Percentiles rank a stretch among this genome's conserved stretches.
Evolutionary conservation across 164 flowering plant genomes (phyloP).

Genomic region (Vitis rupestris): DNA sequence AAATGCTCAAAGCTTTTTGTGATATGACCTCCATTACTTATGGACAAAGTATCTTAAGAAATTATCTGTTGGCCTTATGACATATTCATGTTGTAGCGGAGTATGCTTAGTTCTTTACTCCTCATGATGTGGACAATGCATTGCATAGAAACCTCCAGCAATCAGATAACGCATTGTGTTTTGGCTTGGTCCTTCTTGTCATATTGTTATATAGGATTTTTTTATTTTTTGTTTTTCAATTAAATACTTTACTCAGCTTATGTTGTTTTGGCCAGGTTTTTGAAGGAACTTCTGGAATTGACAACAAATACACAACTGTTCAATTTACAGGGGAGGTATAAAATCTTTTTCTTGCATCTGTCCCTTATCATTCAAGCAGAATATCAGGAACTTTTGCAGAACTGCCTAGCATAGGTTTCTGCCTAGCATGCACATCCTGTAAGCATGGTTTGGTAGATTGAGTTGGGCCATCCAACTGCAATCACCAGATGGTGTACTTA

Average conservation of each 20-base stretch:
- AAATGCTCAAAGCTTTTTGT: no score
- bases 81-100: not conserved
- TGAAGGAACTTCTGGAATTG: slow-evolving; percentile 99
- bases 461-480: not conserved
- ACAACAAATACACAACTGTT: slow-evolving; percentile 93
- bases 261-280: slow-evolving; percentile 58
- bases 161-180: not conserved
- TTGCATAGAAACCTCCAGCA: not conserved
- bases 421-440: not conserved
- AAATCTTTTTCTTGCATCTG: not conserved
- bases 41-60: no score
- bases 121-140: not conserved
- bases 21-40: no score
- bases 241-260: slow-evolving; percentile 4
- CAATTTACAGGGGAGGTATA: slow-evolving; percentile 98
- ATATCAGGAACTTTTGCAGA: not conserved
- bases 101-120: not conserved
- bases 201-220: not conserved
- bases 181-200: not conserved
- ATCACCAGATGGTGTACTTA: not conserved
- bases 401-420: not conserved
- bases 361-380: not conserved
- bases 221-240: not conserved
- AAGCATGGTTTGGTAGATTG: not conserved
- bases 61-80: no score